These are phyloP conservation scores for Scortechinia acanthostroma DNA, from an alignment of 2,329 filamentous ascomycete genomes.

Conservation along the genomic window DNA sequence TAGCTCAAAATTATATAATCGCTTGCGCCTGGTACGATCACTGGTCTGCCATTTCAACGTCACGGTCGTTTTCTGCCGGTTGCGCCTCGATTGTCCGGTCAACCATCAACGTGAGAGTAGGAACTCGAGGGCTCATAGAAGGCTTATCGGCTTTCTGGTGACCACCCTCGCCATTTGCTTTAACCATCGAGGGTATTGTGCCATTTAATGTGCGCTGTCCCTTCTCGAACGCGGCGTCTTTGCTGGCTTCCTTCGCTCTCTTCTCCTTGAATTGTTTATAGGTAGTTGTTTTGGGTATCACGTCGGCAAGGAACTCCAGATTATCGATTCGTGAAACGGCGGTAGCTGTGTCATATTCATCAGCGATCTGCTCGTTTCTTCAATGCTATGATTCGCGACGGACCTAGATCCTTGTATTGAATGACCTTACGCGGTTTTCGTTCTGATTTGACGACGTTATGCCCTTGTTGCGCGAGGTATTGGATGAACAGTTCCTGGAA, in stretches of 20 bases:
- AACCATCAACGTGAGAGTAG: background rate
- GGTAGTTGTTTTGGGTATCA: conserved; percentile 78
- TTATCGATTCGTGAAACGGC: conserved; percentile 85
- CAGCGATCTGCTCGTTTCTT: conserved; percentile 4
- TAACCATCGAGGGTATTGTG: background rate
- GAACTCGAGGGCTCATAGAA: background rate
- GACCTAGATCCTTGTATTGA: conserved; percentile 89
- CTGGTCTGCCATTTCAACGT: background rate
- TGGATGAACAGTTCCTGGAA: conserved; percentile 87
- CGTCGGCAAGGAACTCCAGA: conserved; percentile 86
- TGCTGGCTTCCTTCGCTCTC: conserved; percentile 2
- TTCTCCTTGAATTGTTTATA: conserved; percentile 72
- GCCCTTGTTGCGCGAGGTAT: conserved; percentile 76
- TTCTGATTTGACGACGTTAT: conserved; percentile 84
- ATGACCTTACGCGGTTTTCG: conserved; percentile 87
- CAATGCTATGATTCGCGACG: background rate
- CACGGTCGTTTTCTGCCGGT: background rate
- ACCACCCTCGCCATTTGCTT: background rate
- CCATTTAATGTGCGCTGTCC: conserved; percentile 2
- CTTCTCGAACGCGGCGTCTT: background rate
- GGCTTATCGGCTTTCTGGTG: background rate
- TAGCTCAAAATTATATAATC: background rate
- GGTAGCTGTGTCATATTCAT: conserved; percentile 47
- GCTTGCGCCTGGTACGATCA: background rate
- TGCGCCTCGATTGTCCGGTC: background rate